These are phyloP conservation scores for Citrus hindsii DNA, from an alignment of 345 rosid genomes.

Conservation along the genomic window DNA sequence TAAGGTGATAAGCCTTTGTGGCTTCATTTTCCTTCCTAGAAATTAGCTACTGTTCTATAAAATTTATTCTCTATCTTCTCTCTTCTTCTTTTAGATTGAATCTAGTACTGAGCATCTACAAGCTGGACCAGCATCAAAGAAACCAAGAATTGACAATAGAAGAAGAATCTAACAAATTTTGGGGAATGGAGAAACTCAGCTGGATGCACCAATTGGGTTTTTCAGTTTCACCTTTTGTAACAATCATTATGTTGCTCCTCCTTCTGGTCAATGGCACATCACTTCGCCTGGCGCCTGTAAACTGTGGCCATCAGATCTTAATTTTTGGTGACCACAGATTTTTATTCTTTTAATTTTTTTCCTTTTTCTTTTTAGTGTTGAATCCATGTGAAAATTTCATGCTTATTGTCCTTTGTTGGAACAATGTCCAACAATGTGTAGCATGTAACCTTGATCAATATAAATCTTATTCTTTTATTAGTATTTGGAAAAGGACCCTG, in stretches of 20 bases:
- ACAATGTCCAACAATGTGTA: neutral
- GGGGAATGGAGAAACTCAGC: neutral
- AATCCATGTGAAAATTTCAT: neutral
- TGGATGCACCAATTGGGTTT: neutral
- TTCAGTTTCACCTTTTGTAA: neutral
- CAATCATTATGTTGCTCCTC: neutral
- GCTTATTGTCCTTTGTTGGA: neutral
- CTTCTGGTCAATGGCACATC: neutral
- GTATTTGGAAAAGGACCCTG: no score
- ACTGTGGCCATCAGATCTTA: neutral
- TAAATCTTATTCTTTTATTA: no score
- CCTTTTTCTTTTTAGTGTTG: neutral
- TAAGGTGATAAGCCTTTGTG: constrained; percentile 43
- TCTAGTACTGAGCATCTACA: constrained; percentile 41
- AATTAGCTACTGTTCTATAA: neutral
- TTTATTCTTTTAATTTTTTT: neutral
- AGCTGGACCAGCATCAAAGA: constrained; percentile 53
- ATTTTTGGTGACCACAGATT: neutral
- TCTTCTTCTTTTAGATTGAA: constrained; percentile 44
- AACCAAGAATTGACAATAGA: constrained; percentile 56
- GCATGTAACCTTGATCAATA: neutral
- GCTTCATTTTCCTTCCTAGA: neutral
- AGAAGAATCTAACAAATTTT: constrained; percentile 54
- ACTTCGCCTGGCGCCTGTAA: neutral
- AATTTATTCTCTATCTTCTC: neutral